Conservation (phyloP, 805 yeast genomes). For the Saccharomycopsis lassenensis region DNA sequence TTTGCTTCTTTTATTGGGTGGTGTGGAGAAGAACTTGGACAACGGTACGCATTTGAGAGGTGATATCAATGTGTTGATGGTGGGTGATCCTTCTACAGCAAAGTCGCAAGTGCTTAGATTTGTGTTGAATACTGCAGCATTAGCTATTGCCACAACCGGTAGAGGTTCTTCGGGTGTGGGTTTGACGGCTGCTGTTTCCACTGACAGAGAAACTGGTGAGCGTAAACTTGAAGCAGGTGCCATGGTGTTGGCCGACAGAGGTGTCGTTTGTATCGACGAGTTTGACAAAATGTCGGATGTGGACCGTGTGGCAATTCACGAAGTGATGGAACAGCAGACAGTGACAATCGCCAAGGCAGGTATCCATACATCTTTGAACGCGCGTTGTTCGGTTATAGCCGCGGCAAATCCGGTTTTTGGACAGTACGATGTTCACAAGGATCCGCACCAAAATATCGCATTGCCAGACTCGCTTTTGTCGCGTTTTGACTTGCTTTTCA, state of each 20-base stretch:
- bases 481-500: conserved; percentile 91
- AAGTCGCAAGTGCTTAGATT: conserved; percentile 92
- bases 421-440: conserved; percentile 90
- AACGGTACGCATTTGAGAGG: conserved; percentile 97
- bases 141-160: conserved; percentile 97
- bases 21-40: conserved; percentile 84
- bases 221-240: conserved; percentile 97
- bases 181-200: conserved; percentile 96
- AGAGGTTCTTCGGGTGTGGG: conserved; percentile 99
- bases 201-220: conserved; percentile 95
- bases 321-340: conserved; percentile 99
- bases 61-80: conserved; percentile 91
- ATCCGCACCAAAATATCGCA: conserved; percentile 94
- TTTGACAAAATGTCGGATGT: conserved; percentile 96
- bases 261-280: conserved; percentile 96
- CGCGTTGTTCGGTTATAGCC: conserved; percentile 92
- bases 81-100: conserved; percentile 98
- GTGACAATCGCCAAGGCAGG: conserved; percentile 98
- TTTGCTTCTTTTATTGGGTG: conserved; percentile 82
- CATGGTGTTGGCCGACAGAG: conserved; percentile 96
- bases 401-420: conserved; percentile 98
- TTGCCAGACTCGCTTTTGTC: conserved; percentile 92
- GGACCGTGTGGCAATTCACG: conserved; percentile 97
- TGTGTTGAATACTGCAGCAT: conserved; percentile 86
- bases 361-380: conserved; percentile 90